phyloP scores from a whole-genome alignment of 176 grass and related monocot species.

The Thalia dealbata region DNA sequence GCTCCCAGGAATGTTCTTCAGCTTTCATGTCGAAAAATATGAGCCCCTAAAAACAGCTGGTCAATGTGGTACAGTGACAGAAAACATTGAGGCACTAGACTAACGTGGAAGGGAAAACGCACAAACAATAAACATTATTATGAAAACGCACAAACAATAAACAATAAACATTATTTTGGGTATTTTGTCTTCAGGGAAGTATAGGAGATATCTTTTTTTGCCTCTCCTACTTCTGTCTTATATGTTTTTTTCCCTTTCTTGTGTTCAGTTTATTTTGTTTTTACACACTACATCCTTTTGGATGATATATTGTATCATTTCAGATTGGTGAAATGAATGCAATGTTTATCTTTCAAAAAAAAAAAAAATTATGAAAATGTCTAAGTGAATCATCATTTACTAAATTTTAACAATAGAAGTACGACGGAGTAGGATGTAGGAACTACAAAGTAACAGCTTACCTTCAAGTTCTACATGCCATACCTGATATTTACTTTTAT shows the following conservation, averaged over 20 bases:
- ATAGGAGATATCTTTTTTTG: too few species aligned
- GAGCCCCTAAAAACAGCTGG: slow-evolving; percentile 47
- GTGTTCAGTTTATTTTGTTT: too few species aligned
- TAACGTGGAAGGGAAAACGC: neutral
- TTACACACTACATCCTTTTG: too few species aligned
- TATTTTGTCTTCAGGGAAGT: too few species aligned
- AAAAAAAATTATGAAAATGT: neutral
- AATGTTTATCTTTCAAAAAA: too few species aligned
- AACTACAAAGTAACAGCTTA: neutral
- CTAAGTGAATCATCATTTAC: neutral
- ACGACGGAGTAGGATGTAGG: neutral
- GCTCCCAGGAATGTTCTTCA: slow-evolving; percentile 29
- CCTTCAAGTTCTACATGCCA: neutral
- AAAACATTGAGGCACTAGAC: neutral
- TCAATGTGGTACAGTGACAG: neutral
- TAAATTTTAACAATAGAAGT: neutral
- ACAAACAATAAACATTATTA: neutral
- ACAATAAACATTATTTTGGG: too few species aligned
- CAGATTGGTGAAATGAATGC: too few species aligned
- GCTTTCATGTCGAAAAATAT: slow-evolving; percentile 75
- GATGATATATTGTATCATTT: too few species aligned
- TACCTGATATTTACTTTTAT: neutral
- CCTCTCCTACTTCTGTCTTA: too few species aligned
- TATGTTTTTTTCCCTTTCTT: too few species aligned
- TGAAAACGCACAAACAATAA: neutral